Base-by-base conservation (phyloP, 192 early-diverging fungal species). In the Lunasporangiospora selenospora region DNA sequence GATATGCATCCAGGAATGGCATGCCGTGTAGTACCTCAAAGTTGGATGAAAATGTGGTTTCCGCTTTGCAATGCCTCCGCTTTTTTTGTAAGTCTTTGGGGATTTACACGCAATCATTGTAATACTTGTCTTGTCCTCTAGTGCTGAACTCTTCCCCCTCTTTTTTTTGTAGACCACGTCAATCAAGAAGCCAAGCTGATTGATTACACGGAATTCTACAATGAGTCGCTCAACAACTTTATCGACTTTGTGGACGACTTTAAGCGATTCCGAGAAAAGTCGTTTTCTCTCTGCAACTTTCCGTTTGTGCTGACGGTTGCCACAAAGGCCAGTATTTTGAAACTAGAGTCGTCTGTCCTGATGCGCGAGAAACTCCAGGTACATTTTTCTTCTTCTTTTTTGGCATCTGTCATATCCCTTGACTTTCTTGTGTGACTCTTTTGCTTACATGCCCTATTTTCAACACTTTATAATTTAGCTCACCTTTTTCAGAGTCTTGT, bases 181-280 rank as follows among this genome's bases (percentile, higher is more conserved):
- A 92, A 92, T 67, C 80, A 86, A 56, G 55, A 81, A 15, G 73
- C 77, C 23, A 49, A 67, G n/a, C 47, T 88, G 31, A 79, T 88
- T 34, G 62, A 83, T 7, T 89, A 86, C 37, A 76, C 83, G 13
- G 81, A 77, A 12, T 92, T 92, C 53, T 92, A 92, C 78, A 92
- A 89, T 58, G 82, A 81, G 34, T 75, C 82, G 0, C 65, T 92
- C 23, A 92, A 92, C 55, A 84, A 86, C 29, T 82, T 86, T 23
- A 78, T 90, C 18, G 89, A 92, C 37, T 89, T 89, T 44, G 89
- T 88, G 63, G 90, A 92, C 21, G 90, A 92, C 33, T 90, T 88
- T 38, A 87, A 89, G 31, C 83, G 85, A 32, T 92, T 85, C 31
- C 86, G 88, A 32, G 80, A 86, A 44, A 48, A 45, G 41, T 78